Evolutionary conservation across 139 green algal genomes (phyloP), one percentile per base, ranked within the genome.

Genomic region (Chlamydomonas sp.): DNA sequence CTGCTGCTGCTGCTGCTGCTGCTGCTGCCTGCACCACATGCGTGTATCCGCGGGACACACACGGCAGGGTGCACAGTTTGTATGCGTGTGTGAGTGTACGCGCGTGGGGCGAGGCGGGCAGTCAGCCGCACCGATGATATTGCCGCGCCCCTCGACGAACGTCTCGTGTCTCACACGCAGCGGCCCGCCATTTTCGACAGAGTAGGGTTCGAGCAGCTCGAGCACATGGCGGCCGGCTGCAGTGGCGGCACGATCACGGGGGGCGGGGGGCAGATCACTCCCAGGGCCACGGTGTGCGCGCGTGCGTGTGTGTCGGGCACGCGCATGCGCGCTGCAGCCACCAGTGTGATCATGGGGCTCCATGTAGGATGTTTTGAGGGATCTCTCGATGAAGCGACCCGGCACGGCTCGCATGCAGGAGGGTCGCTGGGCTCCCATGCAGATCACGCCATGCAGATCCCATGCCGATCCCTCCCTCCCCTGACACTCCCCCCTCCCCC

Each of bases 101-200:
- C n/a, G n/a, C n/a, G n/a, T n/a, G n/a, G n/a, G n/a, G n/a, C n/a
- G n/a, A n/a, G n/a, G n/a, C n/a, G n/a, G n/a, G n/a, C 50, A 62
- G 22, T 62, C 22, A 16, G 30, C 13, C n/a, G 28, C 43, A 58
- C 36, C 71, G 16, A 89, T 89, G 54, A 90, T 70, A 72, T 90
- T 90, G 26, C 85, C 81, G 0, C 85, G 67, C 10, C 87, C 87
- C 72, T 91, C 86, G 5, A 81, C 81, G 59, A 84, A 92, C 1
- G 74, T 77, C 0, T 90, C 60, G 34, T 87, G 84, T 22, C 78
- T 70, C 26, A 92, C 70, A 10, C 66, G 34, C 54, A 92, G 68
- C 3, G 76, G 80, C 0, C 87, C 85, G 0, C 87, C 87, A 6
- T 86, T 71, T 31, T 91, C 85, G 35, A 77, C 61, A 58, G 75